phyloP scores from a whole-genome alignment of 257 asterid genomes.

The Plantago elongata region DNA sequence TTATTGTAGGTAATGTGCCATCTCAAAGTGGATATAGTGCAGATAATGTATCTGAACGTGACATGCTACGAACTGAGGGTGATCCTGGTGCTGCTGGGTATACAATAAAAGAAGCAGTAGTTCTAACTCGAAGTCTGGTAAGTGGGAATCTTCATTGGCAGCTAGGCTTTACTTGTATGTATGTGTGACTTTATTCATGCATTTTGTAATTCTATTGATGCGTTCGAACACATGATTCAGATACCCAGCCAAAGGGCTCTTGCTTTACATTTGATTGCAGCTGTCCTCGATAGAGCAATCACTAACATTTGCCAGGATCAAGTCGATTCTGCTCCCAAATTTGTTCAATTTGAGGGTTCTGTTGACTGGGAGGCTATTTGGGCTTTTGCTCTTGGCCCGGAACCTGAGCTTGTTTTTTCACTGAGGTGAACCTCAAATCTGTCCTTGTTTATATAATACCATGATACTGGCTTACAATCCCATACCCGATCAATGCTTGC shows the following conservation, averaged over 20 bases:
- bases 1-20: constrained; percentile 39
- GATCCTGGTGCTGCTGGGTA: constrained; percentile 96
- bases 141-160: constrained; percentile 30
- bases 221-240: constrained; percentile 36
- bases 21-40: constrained; percentile 40
- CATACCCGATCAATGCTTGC: not conserved
- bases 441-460: constrained; percentile 3
- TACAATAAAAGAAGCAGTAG: constrained; percentile 83
- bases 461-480: constrained; percentile 14
- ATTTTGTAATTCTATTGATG: constrained; percentile 23
- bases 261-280: constrained; percentile 75
- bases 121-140: constrained; percentile 85
- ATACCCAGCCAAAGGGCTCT: constrained; percentile 86
- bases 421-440: constrained; percentile 45
- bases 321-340: constrained; percentile 33
- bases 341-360: constrained; percentile 26
- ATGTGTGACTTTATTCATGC: constrained; percentile 14
- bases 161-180: not conserved
- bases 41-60: constrained; percentile 64
- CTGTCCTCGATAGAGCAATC: constrained; percentile 61
- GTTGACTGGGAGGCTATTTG: constrained; percentile 95
- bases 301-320: constrained; percentile 34
- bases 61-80: constrained; percentile 91
- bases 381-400: constrained; percentile 98
- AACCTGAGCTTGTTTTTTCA: constrained; percentile 90